Evolutionary conservation across 768 basidiomycete species (phyloP), one percentile per base, ranked within the genome.

Genomic region (Punctularia strigosozonata): DNA sequence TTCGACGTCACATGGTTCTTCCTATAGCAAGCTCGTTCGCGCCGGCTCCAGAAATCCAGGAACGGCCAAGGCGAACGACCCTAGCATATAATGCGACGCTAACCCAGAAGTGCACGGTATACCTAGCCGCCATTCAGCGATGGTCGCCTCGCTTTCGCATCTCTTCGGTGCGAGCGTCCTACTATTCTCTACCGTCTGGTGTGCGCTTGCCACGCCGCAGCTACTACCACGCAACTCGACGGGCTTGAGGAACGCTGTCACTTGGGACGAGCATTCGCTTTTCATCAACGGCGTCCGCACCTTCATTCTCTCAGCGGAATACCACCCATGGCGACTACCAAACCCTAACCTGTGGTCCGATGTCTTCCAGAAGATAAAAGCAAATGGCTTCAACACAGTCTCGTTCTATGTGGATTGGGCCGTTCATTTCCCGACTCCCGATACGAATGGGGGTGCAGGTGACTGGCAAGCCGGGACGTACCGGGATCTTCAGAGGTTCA

Each of bases 351-450:
- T 75, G 17, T 75, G 73, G 72, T 56, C 59, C 12, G 79, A 80
- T 47, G 56, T 80, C 37, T 68, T 80, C 33, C 64, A 79, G 46
- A 80, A 80, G 47, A 55, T 77, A 39, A 76, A 72, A 45, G 67
- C 77, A 19, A 69, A 71, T 44, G 75, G 75, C 4, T 72, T 76
- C 57, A 76, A 77, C 43, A 64, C 71, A 4, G 69, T 80, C 31
- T 75, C 72, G 2, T 73, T 71, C 54, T 75, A 73, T 46, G 61
- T 73, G 19, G 71, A 71, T 44, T 77, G 76, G 73, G 77, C 73
- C 8, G 43, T 71, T 5, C 66, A 69, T 43, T 73, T 61, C 45
- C 73, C 74, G 10, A 60, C 71, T 0, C 66, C 67, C 0, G 44
- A 50, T 23, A 69, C 68, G 7, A 66, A 66, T 38, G 47, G 48